Percentiles rank a stretch among this genome's conserved stretches.
phyloP scores from a whole-genome alignment of 2,329 filamentous ascomycete genomes.

The Colletotrichum australisinense region DNA sequence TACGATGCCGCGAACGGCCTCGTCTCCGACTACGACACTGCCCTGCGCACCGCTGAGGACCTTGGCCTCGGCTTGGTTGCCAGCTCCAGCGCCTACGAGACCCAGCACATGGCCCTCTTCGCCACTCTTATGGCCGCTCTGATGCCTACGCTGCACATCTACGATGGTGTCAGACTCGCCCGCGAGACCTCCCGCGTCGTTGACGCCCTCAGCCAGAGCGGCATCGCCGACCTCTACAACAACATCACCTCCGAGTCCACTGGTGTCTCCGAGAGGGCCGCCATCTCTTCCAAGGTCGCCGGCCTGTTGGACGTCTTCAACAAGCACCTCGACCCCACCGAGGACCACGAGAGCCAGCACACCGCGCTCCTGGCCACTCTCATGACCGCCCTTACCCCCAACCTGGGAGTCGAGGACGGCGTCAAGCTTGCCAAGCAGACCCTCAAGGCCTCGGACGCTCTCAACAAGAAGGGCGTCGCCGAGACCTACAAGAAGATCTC shows the following conservation, averaged over 20 bases:
- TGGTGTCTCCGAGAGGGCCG: slow-evolving; percentile 75
- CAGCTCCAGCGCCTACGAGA: slow-evolving; percentile 88
- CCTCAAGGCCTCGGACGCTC: slow-evolving; percentile 81
- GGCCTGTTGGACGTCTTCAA: slow-evolving; percentile 83
- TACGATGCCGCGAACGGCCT: slow-evolving; percentile 78
- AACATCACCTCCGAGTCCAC: slow-evolving; percentile 71
- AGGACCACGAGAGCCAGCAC: slow-evolving; percentile 92
- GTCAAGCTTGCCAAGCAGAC: slow-evolving; percentile 86
- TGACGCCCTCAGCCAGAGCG: slow-evolving; percentile 80
- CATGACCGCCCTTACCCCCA: slow-evolving; percentile 80
- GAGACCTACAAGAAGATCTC: slow-evolving; percentile 76
- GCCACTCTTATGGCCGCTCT: slow-evolving; percentile 83
- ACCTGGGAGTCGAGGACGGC: slow-evolving; percentile 89
- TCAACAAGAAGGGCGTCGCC: slow-evolving; percentile 77
- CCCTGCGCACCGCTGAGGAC: slow-evolving; percentile 86
- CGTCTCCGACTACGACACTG: slow-evolving; percentile 87
- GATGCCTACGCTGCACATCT: slow-evolving; percentile 87
- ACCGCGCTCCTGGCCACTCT: slow-evolving; percentile 89
- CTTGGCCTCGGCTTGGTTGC: slow-evolving; percentile 88
- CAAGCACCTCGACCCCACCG: slow-evolving; percentile 90
- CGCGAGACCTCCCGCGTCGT: slow-evolving; percentile 86
- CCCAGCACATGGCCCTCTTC: slow-evolving; percentile 95
- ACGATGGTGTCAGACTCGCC: slow-evolving; percentile 86
- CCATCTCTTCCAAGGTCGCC: slow-evolving; percentile 77
- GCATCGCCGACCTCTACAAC: slow-evolving; percentile 76